Conservation (phyloP, 2,329 filamentous ascomycete genomes). For the Cryphonectria naterciae region DNA sequence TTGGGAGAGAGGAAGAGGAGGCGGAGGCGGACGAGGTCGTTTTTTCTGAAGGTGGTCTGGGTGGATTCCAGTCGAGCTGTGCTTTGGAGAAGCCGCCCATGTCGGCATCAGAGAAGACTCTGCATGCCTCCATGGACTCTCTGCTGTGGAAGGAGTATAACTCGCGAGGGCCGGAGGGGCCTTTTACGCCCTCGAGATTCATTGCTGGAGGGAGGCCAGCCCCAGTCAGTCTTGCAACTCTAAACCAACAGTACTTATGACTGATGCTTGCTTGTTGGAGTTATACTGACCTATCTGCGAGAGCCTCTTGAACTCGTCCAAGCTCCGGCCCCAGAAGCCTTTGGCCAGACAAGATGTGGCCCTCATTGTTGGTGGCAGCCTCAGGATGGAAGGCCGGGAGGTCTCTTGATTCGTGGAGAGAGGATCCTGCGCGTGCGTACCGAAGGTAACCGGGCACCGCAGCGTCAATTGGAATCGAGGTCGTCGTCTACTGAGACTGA, state of each 20-base stretch:
- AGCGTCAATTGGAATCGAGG: background rate
- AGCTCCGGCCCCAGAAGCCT: constrained; percentile 61
- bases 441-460: background rate
- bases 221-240: constrained; percentile 22
- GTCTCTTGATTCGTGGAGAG: background rate
- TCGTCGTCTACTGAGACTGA: background rate
- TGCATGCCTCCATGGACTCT: constrained; percentile 57
- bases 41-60: constrained; percentile 29
- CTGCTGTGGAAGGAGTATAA: constrained; percentile 66
- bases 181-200: constrained; percentile 70
- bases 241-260: background rate
- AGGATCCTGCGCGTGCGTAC: background rate
- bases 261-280: background rate
- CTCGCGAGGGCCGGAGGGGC: constrained; percentile 64
- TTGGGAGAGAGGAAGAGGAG: constrained; percentile 6
- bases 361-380: constrained; percentile 48
- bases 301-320: constrained; percentile 63
- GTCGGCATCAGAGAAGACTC: constrained; percentile 83
- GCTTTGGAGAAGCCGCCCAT: constrained; percentile 85
- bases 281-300: constrained; percentile 55
- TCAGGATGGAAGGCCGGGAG: background rate
- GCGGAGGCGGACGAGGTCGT: constrained; percentile 4
- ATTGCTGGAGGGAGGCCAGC: constrained; percentile 53
- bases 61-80: constrained; percentile 66
- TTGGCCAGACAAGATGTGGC: constrained; percentile 50